Evolutionary conservation across 2,329 filamentous ascomycete genomes (phyloP).

Genomic region (Colletotrichum nymphaeae): DNA sequence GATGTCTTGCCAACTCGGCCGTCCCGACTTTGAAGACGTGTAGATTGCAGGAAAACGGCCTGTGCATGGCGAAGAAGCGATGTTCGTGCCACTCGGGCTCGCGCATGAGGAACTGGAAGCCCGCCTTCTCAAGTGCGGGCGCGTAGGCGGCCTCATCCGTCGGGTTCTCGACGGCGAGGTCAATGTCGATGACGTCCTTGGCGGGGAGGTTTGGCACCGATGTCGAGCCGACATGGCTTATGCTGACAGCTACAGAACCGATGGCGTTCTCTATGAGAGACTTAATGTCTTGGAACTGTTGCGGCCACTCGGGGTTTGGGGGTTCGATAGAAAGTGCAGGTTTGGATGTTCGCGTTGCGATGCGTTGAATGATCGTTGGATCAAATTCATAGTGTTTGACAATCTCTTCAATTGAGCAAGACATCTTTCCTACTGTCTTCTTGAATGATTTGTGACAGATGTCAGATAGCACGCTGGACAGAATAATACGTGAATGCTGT

Average conservation of each 20-base stretch:
- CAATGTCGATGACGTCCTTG: slow-evolving; percentile 65
- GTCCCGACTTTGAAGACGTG: slow-evolving; percentile 59
- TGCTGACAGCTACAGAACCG: slow-evolving; percentile 44
- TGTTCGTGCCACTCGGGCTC: slow-evolving; percentile 61
- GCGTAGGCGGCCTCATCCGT: slow-evolving; percentile 56
- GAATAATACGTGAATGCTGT: no score
- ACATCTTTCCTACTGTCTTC: background rate
- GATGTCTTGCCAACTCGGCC: slow-evolving; percentile 55
- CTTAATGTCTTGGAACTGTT: slow-evolving; percentile 44
- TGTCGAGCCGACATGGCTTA: slow-evolving; percentile 63
- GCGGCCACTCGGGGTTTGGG: slow-evolving; percentile 51
- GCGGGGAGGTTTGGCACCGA: slow-evolving; percentile 60
- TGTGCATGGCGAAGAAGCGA: slow-evolving; percentile 55
- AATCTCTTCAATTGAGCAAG: slow-evolving; percentile 40
- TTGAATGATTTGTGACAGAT: background rate
- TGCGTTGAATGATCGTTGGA: slow-evolving; percentile 38
- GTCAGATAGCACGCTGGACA: no score
- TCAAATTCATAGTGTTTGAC: slow-evolving; percentile 42
- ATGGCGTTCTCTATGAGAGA: slow-evolving; percentile 49
- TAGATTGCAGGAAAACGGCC: slow-evolving; percentile 53
- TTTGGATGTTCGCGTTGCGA: slow-evolving; percentile 41
- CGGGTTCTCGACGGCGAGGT: slow-evolving; percentile 55
- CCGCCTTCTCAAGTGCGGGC: slow-evolving; percentile 52
- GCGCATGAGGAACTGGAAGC: slow-evolving; percentile 58
- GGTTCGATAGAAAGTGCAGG: slow-evolving; percentile 47